These are phyloP conservation scores for Amaranthus palmeri DNA, from an alignment of 148 eudicot species.

Conservation along the genomic window DNA sequence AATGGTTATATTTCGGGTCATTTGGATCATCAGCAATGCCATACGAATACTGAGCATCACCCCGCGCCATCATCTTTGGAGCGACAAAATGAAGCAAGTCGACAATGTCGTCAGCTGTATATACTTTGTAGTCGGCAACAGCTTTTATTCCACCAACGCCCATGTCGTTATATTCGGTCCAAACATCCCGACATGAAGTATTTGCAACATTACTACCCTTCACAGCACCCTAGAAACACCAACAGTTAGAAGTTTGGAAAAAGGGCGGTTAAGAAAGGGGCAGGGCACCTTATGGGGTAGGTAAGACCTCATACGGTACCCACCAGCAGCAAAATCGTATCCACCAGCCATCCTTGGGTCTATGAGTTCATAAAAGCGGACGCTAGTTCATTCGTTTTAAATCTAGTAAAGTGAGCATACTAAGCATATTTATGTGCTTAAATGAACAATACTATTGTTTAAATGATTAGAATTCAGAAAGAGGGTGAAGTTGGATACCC, in stretches of 20 bases:
- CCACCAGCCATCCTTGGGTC: too few species aligned
- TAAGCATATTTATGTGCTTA: too few species aligned
- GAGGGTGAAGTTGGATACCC: conserved; percentile 40
- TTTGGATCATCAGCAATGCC: conserved; percentile 89
- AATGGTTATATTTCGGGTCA: conserved; percentile 76
- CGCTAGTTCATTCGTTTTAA: too few species aligned
- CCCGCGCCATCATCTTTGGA: conserved; percentile 92
- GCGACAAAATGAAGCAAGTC: conserved; percentile 85
- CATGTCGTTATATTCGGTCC: conserved; percentile 99
- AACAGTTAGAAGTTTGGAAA: too few species aligned
- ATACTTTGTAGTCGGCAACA: conserved; percentile 70
- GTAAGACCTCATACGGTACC: too few species aligned
- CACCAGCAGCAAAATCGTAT: too few species aligned
- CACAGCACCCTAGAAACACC: conserved; percentile 61
- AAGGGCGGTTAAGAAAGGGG: too few species aligned
- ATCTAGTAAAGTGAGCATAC: too few species aligned
- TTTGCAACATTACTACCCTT: conserved; percentile 74
- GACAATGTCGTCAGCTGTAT: conserved; percentile 64
- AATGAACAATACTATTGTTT: too few species aligned
- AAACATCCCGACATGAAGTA: conserved; percentile 73
- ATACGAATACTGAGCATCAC: conserved; percentile 73
- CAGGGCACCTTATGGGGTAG: too few species aligned
- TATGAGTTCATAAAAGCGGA: too few species aligned
- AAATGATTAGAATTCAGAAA: neutral
- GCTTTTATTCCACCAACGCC: conserved; percentile 84